Base-by-base conservation (phyloP, 163 green algal genomes). In the Chlamydomonas reinhardtii region DNA sequence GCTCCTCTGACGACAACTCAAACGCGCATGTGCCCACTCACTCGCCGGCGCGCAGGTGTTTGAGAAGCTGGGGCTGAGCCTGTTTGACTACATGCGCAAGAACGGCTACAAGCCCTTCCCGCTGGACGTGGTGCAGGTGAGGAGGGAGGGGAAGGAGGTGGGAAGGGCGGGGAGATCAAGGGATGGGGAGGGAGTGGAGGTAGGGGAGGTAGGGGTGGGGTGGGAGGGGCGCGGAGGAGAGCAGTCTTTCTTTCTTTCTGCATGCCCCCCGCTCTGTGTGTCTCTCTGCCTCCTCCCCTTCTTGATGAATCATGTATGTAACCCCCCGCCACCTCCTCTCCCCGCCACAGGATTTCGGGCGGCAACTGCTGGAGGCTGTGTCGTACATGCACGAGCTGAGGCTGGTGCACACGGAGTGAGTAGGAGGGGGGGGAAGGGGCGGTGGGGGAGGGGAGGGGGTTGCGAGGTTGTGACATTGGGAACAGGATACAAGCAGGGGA, bases 71-170 rank as follows among this genome's bases (percentile, higher is more conserved):
- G 98, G 98, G 0, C 95, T 95, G 37, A 97, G 91, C 86, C 90
- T 99, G 66, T 99, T 98, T 84, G 98, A 99, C 88, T 98, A 98
- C 82, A 91, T 99, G 88, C 90, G 96, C 0, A 94, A 94, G 56
- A 98, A 98, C 90, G 83, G 90, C 71, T 98, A 98, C 91, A 88
- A 91, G 74, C 94, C 96, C 8, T 97, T 99, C 81, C 92, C 93
- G 6, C 82, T 97, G 31, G 88, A 93, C 66, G 66, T 98, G 59
- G 95, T 98, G 83, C 89, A 96, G 83, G 87, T 89, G 83, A 27
- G 76, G 39, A 8, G 5, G 39, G 5, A n/a, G n/a, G n/a, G n/a
- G n/a, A n/a, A n/a, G 43, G 43, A 17, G 48, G 48, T 56, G 48
- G 48, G 11, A 54, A 11, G 17, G 48, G 48, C 11, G 1, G 48